Base-by-base conservation (phyloP, 1,284 basidiomycete species). In the Heterobasidion annosum region DNA sequence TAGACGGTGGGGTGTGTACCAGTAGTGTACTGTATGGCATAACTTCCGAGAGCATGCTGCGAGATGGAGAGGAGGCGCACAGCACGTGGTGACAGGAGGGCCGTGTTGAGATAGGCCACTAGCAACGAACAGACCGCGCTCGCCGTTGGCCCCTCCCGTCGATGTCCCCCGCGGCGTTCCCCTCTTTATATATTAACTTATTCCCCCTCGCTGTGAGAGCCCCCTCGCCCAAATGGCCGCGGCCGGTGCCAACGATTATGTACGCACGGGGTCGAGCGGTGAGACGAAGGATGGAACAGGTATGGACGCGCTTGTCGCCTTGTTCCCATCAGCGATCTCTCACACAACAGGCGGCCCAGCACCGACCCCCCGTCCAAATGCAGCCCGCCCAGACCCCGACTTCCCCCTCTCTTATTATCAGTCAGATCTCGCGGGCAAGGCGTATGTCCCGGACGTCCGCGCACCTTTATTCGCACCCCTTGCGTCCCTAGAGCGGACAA, bases 351-450 rank as follows among this genome's bases (percentile, higher is more conserved):
- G 37, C 37, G 37, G 12, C 4, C 12, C 37, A 40, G 37, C 10
- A 40, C 52, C 51, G 8, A n/a, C 34, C 6, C 45, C 50, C 16
- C 60, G 58, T 25, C 57, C 57, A 33, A 54, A 35, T 15, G 25
- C 45, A 8, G 25, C 53, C 10, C 57, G 59, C 15, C 57, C 55
- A 19, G 69, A 73, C 54, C 64, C 68, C 12, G 65, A 68, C 48
- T 60, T 57, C 53, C 70, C 70, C 56, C 55, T 73, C 53, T 70
- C 71, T 15, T 73, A 71, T 56, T 68, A 71, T 60, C 65, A 66
- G 45, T 67, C 68, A 18, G 60, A 62, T 53, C 60, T 64, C 50
- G 61, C 64, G 3, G 60, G 61, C 15, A 58, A 59, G 45, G 42
- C 52, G 7, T 63, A 53, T 76, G n/a, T 35, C 16, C 56, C 55